These are phyloP conservation scores for Penicillium canescens DNA, from an alignment of 495 filamentous ascomycete species.

Conservation along the genomic window DNA sequence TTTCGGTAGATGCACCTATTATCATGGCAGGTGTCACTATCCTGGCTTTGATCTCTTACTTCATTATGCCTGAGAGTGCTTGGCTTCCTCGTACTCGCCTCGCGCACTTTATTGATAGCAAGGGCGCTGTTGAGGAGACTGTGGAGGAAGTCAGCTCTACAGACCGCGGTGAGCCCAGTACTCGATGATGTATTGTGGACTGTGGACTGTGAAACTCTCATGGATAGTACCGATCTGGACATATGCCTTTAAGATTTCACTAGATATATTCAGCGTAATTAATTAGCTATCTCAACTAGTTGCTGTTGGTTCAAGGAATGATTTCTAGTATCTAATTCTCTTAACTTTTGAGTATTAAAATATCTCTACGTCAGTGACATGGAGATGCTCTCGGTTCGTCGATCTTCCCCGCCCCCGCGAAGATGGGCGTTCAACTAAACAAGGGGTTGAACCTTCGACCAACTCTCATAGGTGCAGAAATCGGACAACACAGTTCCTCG, in stretches of 20 bases:
- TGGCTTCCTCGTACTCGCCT: constrained; percentile 47
- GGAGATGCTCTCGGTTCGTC: background rate
- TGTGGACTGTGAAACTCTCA: background rate
- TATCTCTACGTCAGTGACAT: background rate
- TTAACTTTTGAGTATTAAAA: too few species aligned
- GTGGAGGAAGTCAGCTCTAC: constrained; percentile 24
- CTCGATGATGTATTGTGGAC: constrained; percentile 11
- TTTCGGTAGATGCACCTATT: constrained; percentile 42
- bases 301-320: too few species aligned
- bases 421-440: background rate
- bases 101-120: constrained; percentile 46
- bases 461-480: too few species aligned
- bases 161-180: constrained; percentile 8
- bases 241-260: background rate
- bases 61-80: constrained; percentile 47
- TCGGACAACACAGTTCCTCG: too few species aligned
- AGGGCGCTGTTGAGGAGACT: constrained; percentile 33
- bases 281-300: background rate
- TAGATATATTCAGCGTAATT: background rate
- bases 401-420: constrained; percentile 1
- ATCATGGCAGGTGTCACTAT: constrained; percentile 53
- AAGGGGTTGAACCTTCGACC: too few species aligned
- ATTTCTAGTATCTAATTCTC: too few species aligned
- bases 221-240: background rate
- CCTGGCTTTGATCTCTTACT: constrained; percentile 47